phyloP scores from a whole-genome alignment of 306 rosid genomes.

The Vachellia pachyceras region DNA sequence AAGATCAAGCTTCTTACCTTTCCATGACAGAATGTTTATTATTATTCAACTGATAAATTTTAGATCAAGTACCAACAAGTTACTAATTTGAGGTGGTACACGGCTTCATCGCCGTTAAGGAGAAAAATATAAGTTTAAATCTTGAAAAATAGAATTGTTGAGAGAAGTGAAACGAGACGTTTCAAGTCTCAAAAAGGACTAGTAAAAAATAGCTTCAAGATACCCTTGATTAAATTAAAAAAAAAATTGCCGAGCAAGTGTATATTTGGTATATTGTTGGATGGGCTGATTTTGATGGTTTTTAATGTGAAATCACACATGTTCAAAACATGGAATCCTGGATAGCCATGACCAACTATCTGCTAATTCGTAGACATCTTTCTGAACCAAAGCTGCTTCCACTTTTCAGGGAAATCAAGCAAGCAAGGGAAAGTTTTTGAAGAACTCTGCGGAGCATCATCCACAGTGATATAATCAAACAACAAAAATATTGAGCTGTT shows the following conservation, averaged over 20 bases:
- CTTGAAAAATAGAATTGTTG: too few relatives aligned
- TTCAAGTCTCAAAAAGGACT: too few relatives aligned
- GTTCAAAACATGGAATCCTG: neutral
- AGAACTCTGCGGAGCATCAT: slow-evolving; percentile 40
- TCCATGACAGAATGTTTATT: neutral
- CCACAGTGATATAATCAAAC: slow-evolving; percentile 15
- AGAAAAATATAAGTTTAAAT: too few relatives aligned
- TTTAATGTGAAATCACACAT: neutral
- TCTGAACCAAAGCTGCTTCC: slow-evolving; percentile 32
- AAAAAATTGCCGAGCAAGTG: neutral
- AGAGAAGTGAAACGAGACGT: too few relatives aligned
- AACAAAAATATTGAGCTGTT: neutral
- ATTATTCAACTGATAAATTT: neutral
- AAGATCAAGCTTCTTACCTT: too few relatives aligned
- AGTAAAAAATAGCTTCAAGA: too few relatives aligned
- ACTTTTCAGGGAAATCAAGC: slow-evolving; percentile 61
- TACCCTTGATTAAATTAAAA: too few relatives aligned
- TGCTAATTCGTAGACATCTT: neutral
- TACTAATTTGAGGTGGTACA: too few relatives aligned
- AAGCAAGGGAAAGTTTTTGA: slow-evolving; percentile 47
- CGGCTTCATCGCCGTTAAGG: too few relatives aligned
- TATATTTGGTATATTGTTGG: neutral
- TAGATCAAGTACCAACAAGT: neutral
- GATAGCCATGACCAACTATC: slow-evolving; percentile 15
- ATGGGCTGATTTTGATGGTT: neutral